Base-by-base conservation (phyloP, 2,329 filamentous ascomycete species). In the Ophiocordyceps sinensis region DNA sequence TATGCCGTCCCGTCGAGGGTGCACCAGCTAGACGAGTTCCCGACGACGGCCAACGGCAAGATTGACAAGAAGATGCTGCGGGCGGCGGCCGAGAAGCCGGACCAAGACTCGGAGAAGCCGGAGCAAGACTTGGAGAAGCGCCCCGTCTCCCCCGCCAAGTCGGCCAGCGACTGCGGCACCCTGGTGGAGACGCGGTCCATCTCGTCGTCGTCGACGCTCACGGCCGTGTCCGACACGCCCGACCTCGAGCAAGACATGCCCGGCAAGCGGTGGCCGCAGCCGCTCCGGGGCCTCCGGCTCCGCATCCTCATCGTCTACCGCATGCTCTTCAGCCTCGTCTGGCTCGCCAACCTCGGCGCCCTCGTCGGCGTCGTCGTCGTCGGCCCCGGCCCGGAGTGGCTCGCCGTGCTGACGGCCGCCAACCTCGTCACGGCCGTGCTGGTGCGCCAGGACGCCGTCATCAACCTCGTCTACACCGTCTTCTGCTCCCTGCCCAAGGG, bases 21-120 rank as follows among this genome's bases (percentile, higher is more conserved):
- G 51, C 58, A 66, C 28, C 57, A 61, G 19, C 53, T 71, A 5
- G 50, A 58, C 0, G 54, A 56, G 3, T 61, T 77, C 23, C 69
- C 71, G 1, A 57, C 70, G 21, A 76, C 72, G 0, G 47, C 61
- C 3, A 75, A 77, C 44, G 73, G 73, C 36, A 77, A 77, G 54
- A 64, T 73, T 36, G 67, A 77, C 53, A 75, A 73, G 58, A 58
- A 55, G 19, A 54, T 57, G 5, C 63, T 77, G 4, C 55, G 52
- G 8, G 49, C 66, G 26, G 61, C 57, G 23, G 38, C 13, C 19
- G 34, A 36, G 34, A n/a, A n/a, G n/a, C n/a, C n/a, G n/a, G n/a
- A n/a, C n/a, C 17, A 12, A 12, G 34, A 23, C 34, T 10, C 44
- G 43, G 43, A 43, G 37, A 36, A 13, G 3, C 10, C 17, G 14